Conservation (phyloP, 1,284 basidiomycete genomes). For the Cryptococcus sp. region DNA sequence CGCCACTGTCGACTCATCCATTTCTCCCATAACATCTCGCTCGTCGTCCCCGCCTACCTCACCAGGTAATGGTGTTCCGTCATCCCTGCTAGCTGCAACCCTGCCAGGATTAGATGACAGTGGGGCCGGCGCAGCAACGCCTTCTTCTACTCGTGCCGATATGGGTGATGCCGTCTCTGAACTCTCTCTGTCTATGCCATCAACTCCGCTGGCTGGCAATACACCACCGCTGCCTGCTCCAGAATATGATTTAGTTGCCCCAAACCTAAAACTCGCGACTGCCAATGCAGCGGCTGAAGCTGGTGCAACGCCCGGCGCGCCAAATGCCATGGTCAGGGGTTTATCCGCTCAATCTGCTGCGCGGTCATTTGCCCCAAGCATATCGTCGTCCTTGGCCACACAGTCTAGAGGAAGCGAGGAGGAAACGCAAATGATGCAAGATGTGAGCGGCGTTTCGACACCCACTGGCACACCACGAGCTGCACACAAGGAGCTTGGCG, state of each 20-base stretch:
- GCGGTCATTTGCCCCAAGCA: slow-evolving; percentile 20
- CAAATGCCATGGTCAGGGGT: slow-evolving; percentile 19
- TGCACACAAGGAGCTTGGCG: slow-evolving; percentile 32
- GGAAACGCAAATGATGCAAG: slow-evolving; percentile 36
- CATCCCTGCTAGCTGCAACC: slow-evolving; percentile 31
- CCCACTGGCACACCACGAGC: slow-evolving; percentile 46
- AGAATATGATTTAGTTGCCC: slow-evolving; percentile 40
- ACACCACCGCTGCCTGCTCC: slow-evolving; percentile 17
- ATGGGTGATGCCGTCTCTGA: slow-evolving; percentile 40
- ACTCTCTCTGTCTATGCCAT: slow-evolving; percentile 38
- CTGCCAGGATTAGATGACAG: slow-evolving; percentile 29
- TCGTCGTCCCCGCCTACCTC: slow-evolving; percentile 31
- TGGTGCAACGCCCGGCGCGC: slow-evolving; percentile 4
- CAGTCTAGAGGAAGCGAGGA: slow-evolving; percentile 36
- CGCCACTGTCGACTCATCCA: slow-evolving; percentile 23
- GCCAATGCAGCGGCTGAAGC: slow-evolving; percentile 12
- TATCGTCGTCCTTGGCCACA: slow-evolving; percentile 35
- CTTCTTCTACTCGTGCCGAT: slow-evolving; percentile 48
- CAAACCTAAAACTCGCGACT: slow-evolving; percentile 39
- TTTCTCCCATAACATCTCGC: slow-evolving; percentile 35
- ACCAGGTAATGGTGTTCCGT: slow-evolving; percentile 26
- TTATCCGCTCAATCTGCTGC: slow-evolving; percentile 14
- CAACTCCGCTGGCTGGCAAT: slow-evolving; percentile 35
- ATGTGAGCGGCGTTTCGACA: slow-evolving; percentile 47
- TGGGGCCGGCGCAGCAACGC: slow-evolving; percentile 42